Percentiles rank a stretch among this genome's conserved stretches.
Evolutionary conservation across 23 red algal species (phyloP).

Genomic region (Gracilaria domingensis): DNA sequence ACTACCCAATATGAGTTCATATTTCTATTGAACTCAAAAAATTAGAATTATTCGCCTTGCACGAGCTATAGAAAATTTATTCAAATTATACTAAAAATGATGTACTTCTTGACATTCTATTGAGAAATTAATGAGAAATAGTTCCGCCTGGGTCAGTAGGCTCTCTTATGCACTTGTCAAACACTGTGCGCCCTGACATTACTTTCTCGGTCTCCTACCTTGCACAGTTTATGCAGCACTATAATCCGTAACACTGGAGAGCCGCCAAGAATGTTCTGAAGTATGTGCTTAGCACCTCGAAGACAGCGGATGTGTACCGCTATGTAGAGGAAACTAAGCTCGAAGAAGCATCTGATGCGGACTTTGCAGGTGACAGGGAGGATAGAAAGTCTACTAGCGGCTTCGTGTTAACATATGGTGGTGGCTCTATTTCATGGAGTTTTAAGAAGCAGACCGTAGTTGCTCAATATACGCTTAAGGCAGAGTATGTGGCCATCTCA

Average conservation of each 20-base stretch:
- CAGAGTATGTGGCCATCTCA: constrained; percentile 24
- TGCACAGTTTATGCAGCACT: not conserved
- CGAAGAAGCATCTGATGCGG: constrained; percentile 1
- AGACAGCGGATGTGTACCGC: not conserved
- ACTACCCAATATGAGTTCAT: too few species aligned
- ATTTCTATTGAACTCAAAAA: too few species aligned
- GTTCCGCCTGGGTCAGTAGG: too few species aligned
- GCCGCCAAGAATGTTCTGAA: constrained; percentile 8
- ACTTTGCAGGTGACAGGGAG: constrained; percentile 17
- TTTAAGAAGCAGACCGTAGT: constrained; percentile 39
- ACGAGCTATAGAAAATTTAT: too few species aligned
- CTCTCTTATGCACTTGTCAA: constrained; percentile 22
- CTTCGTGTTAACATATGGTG: constrained; percentile 23
- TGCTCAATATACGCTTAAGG: constrained; percentile 24
- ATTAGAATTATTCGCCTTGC: too few species aligned
- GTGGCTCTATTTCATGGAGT: constrained; percentile 24
- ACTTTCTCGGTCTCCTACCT: constrained; percentile 12
- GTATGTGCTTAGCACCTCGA: not conserved
- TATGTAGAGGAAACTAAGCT: not conserved
- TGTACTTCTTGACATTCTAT: too few species aligned
- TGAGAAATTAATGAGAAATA: too few species aligned
- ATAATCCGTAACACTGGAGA: not conserved
- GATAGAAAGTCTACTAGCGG: constrained; percentile 24
- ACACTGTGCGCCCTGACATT: constrained; percentile 20
- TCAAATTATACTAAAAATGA: too few species aligned